Evolutionary conservation across 192 early-diverging fungal genomes (phyloP).

Genomic region (Coemansia sp.): DNA sequence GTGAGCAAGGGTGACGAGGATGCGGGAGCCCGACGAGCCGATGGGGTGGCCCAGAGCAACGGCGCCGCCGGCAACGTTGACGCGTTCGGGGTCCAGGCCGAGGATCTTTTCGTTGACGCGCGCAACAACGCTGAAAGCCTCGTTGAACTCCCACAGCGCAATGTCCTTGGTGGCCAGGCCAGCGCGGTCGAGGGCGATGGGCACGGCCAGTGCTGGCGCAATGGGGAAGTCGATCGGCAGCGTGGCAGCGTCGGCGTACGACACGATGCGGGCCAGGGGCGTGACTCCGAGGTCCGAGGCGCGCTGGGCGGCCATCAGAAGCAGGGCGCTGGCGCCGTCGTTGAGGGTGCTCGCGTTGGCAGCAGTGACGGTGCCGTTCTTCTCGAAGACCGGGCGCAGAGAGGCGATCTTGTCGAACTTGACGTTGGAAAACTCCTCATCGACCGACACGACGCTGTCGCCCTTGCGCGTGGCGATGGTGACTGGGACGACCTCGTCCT

Average conservation of each 20-base stretch:
- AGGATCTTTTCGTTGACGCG: constrained; percentile 87
- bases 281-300: constrained; percentile 74
- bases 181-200: constrained; percentile 87
- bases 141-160: constrained; percentile 93
- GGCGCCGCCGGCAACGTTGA: constrained; percentile 81
- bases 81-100: constrained; percentile 64
- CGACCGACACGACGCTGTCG: constrained; percentile 70
- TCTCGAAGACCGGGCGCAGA: constrained; percentile 80
- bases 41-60: constrained; percentile 80
- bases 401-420: constrained; percentile 85
- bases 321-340: constrained; percentile 92
- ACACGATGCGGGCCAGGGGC: constrained; percentile 85
- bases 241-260: constrained; percentile 88
- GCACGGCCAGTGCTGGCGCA: constrained; percentile 89
- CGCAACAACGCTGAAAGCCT: constrained; percentile 94
- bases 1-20: constrained; percentile 78
- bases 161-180: constrained; percentile 81
- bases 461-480: constrained; percentile 81
- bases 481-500: constrained; percentile 81
- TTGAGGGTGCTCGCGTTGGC: constrained; percentile 94
- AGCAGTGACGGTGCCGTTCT: constrained; percentile 90
- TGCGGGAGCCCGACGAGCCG: constrained; percentile 79
- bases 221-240: constrained; percentile 92
- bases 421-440: constrained; percentile 95
- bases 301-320: constrained; percentile 75